Base-by-base conservation (phyloP, 2,329 filamentous ascomycete species). In the Talaromyces sp. region DNA sequence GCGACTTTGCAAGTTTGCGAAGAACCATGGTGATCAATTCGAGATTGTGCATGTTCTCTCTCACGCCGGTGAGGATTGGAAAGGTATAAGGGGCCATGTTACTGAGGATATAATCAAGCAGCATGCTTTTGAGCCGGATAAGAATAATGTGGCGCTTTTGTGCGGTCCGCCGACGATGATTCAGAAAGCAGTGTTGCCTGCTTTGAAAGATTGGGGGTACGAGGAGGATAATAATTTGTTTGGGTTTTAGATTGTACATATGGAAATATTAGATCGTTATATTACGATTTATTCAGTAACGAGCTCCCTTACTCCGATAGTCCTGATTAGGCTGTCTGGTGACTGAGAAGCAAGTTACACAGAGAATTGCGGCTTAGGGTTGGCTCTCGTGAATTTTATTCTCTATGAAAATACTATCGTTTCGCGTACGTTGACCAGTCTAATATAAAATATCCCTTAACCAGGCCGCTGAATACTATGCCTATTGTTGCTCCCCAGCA, bases 141-240 rank as follows among this genome's bases (percentile, higher is more conserved):
- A 79, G 41, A 71, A 70, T 3, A 77, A 68, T 26, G 77, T 77
- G 1, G 76, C 76, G 4, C 78, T 84, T 32, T 65, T 83, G 41
- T 84, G 80, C 65, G 80, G 82, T 0, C 80, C 80, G 41, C 79
- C 79, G 5, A 71, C 72, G 1, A 78, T 83, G 78, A 82, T 84
- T 56, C 75, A 80, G 66, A 81, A 80, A 65, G 78, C 77, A n/a
- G 81, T 75, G 1, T 64, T 83, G 66, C 81, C 80, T 17, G 80
- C 74, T 2, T 64, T 84, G 68, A 77, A 68, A 64, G 69, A 77
- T 49, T 78, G 75, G 76, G 78, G 78, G 0, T 81, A 79, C 60
- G 67, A 70, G 31, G 77, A 81, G 65, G 79, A 79, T 51, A 68
- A 74, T 64, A 77, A 80, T 60, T 61, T 79, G 41, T 80, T 81